These are phyloP conservation scores for Cydonia oblonga DNA, from an alignment of 331 rosid species.

Conservation along the genomic window DNA sequence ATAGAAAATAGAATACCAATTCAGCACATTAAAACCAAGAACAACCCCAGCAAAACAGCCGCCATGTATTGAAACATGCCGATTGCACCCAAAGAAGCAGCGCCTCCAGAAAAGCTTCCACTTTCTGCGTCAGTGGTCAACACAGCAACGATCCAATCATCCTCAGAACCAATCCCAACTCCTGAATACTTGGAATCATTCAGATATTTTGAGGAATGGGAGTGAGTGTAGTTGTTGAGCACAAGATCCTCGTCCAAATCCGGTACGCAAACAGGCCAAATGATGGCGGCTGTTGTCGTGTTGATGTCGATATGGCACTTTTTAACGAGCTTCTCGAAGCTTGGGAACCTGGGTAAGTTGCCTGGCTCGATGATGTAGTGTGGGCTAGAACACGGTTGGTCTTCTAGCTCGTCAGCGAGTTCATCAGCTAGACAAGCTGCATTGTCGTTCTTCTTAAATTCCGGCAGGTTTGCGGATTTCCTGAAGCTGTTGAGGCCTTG, in stretches of 20 bases:
- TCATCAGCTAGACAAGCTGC: constrained; percentile 30
- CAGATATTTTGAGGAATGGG: constrained; percentile 29
- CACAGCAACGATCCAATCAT: constrained; percentile 57
- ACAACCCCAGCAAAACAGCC: constrained; percentile 10
- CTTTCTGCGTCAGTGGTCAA: constrained; percentile 25
- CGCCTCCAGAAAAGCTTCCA: constrained; percentile 42
- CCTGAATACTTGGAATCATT: constrained; percentile 44
- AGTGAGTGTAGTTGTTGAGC: constrained; percentile 38
- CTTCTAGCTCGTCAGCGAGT: constrained; percentile 22
- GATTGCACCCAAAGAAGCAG: constrained; percentile 21
- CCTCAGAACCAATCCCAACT: constrained; percentile 55
- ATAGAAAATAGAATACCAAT: not conserved
- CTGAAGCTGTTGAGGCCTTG: constrained; percentile 33
- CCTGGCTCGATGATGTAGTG: constrained; percentile 14
- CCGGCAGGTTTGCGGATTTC: constrained; percentile 13
- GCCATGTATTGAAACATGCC: constrained; percentile 8
- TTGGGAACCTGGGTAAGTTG: not conserved
- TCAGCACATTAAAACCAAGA: constrained; percentile 1
- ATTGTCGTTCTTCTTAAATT: not conserved
- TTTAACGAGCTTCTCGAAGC: constrained; percentile 8
- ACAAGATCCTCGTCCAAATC: constrained; percentile 23
- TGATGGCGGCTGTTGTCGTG: constrained; percentile 39
- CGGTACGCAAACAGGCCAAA: constrained; percentile 51
- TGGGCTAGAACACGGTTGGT: constrained; percentile 6
- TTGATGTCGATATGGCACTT: constrained; percentile 37